Base-by-base conservation (phyloP, 371 early-diverging fungal species). In the Mucor lusitanicus region DNA sequence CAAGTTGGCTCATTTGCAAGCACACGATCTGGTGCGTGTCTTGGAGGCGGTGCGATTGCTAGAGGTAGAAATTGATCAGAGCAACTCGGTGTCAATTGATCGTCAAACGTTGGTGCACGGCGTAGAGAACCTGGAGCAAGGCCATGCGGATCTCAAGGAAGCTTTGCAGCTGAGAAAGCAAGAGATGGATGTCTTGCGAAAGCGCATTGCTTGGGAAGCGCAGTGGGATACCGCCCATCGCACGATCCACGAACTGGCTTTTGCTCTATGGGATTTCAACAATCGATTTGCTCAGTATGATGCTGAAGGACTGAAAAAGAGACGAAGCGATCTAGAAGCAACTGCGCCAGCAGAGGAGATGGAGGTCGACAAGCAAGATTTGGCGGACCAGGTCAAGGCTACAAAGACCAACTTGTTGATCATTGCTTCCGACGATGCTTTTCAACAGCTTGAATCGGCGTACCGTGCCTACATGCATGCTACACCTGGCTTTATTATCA, bases 61-160 rank as follows among this genome's bases (percentile, higher is more conserved):
- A 4, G 81, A 81, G 46, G 65, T 69, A 9, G 84, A 79, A 28
- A 80, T 83, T 37, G 81, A 81, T 30, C 69, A 66, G 1, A 69
- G 71, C 8, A 76, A 79, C 25, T 76, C 81, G 3, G 70, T 78
- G 0, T 71, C 76, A 0, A 70, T 83, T 48, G 84, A 83, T 65
- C 69, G 75, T 30, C 66, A 48, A 17, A 69, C 72, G 21, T 59
- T 83, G 30, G 66, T 79, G 11, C 59, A 64, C 35, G 76, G 78
- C 15, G 66, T 79, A 19, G 79, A 79, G 25, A 40, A 50, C 6
- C 61, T 83, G 25, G 78, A 77, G 27, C 65, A 70, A 28, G 54
- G 70, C 13, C 68, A 68, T 55, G 27, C 58, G 3, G 64, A 69
- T 21, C 55, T 83, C 8, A 59, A 60, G 17, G 57, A 54, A 9